phyloP scores from a whole-genome alignment of 75 land plant species.

The Picea sitchensis region DNA sequence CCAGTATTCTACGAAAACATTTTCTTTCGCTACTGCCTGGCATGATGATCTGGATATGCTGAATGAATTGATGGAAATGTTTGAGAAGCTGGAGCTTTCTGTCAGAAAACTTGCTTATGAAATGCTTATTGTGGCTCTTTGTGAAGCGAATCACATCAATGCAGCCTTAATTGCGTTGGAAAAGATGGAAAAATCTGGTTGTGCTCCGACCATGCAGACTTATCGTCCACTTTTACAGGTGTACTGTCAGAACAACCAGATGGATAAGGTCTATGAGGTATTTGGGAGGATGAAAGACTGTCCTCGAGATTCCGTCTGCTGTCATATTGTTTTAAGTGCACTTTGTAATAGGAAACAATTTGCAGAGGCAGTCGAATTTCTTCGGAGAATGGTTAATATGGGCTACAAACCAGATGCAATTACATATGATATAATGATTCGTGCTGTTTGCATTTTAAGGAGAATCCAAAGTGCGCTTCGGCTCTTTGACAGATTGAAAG shows the following conservation, averaged over 20 bases:
- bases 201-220: not conserved
- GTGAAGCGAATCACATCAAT: not conserved
- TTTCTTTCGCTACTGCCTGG: too few relatives aligned
- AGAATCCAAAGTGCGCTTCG: not conserved
- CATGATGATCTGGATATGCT: not conserved
- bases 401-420: not conserved
- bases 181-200: not conserved
- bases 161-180: not conserved
- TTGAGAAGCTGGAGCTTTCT: not conserved
- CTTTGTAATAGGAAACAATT: not conserved
- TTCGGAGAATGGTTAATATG: not conserved
- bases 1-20: too few relatives aligned
- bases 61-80: not conserved
- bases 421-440: not conserved
- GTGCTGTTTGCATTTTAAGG: not conserved
- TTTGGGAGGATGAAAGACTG: not conserved
- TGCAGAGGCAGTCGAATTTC: not conserved
- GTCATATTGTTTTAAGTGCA: not conserved
- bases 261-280: not conserved
- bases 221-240: not conserved
- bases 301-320: not conserved
- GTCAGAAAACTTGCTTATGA: not conserved
- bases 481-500: not conserved
- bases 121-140: not conserved
- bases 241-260: slow-evolving; percentile 2